These are phyloP conservation scores for Perkinsus marinus DNA, from an alignment of 169 alveolate genomes.

Conservation along the genomic window DNA sequence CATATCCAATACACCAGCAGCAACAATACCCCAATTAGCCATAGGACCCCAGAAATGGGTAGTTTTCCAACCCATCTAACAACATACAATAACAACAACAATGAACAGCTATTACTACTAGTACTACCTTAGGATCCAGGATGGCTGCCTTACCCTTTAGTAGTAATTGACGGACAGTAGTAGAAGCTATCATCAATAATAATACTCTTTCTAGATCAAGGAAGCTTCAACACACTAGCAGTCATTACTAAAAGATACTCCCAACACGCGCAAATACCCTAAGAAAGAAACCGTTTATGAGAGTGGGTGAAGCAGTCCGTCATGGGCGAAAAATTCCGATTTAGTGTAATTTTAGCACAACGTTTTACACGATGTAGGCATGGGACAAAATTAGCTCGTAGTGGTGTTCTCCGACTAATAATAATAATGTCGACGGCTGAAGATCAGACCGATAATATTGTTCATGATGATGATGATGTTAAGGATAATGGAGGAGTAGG, in stretches of 20 bases:
- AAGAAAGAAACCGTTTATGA: not conserved
- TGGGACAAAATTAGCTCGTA: not conserved
- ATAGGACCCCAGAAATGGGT: constrained; percentile 87
- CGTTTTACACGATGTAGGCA: too few species aligned
- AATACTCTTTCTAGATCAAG: not conserved
- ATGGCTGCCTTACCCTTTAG: not conserved
- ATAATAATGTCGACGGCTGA: not conserved
- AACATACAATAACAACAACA: not conserved
- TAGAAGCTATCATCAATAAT: not conserved
- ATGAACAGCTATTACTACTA: not conserved
- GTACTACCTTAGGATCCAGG: not conserved
- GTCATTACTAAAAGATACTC: too few species aligned
- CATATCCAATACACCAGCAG: constrained; percentile 66
- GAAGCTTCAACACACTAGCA: too few species aligned
- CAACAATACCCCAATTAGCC: constrained; percentile 78
- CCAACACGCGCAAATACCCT: too few species aligned
- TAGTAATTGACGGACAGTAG: not conserved
- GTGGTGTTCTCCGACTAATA: not conserved
- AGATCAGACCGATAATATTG: not conserved
- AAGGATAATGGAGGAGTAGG: not conserved
- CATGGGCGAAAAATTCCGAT: too few species aligned
- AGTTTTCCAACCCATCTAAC: not conserved
- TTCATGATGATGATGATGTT: not conserved
- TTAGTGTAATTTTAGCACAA: too few species aligned
- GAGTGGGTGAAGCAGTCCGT: not conserved